phyloP scores from a whole-genome alignment of 176 grass and related monocot genomes.

The Carex parvula region DNA sequence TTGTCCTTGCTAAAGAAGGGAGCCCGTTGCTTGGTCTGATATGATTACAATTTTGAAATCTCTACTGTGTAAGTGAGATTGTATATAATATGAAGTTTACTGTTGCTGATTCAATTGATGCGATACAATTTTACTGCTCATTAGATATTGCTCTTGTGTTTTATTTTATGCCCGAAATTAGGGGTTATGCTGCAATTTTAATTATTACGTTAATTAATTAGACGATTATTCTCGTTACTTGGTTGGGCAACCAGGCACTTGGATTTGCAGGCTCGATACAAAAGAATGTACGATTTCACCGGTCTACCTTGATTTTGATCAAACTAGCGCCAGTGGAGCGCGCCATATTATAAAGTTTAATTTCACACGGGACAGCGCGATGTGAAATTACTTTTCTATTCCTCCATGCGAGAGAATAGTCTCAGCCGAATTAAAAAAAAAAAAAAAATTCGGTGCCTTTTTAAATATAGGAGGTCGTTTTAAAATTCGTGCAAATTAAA shows the following conservation, averaged over 20 bases:
- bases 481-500: no score
- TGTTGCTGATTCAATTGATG: neutral
- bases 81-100: neutral
- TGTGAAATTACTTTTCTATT: neutral
- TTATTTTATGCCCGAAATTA: neutral
- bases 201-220: neutral
- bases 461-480: no score
- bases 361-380: neutral
- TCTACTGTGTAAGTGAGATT: neutral
- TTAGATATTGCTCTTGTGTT: neutral
- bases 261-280: neutral
- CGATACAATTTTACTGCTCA: neutral
- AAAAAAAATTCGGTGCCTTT: no score
- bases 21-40: constrained; percentile 64
- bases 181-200: neutral
- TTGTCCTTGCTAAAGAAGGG: constrained; percentile 84
- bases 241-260: neutral
- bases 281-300: neutral
- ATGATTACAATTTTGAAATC: constrained; percentile 12
- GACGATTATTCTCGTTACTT: neutral
- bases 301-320: neutral
- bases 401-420: no score
- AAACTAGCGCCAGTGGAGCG: no score
- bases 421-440: no score
- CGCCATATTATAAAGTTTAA: neutral